These are phyloP conservation scores for Chlamydomonas incerta DNA, from an alignment of 139 green algal species.

Conservation along the genomic window DNA sequence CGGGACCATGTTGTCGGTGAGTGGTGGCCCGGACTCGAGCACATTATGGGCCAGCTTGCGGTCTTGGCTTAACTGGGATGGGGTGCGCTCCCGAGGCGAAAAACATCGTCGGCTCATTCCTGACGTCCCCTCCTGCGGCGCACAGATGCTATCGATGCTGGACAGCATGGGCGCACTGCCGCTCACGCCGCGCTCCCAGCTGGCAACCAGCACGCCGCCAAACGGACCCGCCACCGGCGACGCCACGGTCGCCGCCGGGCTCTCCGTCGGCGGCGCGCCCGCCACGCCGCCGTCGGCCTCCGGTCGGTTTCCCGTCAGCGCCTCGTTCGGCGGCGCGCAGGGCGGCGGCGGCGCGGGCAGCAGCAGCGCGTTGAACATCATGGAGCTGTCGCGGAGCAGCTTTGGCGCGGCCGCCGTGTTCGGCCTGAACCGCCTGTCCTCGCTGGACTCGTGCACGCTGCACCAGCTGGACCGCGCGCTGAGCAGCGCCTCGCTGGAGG, in stretches of 20 bases:
- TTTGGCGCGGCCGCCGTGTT: neutral
- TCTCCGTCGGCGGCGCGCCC: neutral
- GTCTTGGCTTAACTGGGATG: too few species aligned
- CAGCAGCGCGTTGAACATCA: neutral
- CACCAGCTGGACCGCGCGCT: constrained; percentile 12
- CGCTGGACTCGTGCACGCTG: neutral
- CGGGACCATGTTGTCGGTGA: neutral
- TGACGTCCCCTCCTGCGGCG: too few species aligned
- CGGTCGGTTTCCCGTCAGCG: neutral
- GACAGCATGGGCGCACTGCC: neutral
- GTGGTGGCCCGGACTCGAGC: too few species aligned
- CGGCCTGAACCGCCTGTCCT: neutral
- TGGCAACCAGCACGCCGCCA: too few species aligned
- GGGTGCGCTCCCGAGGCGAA: too few species aligned
- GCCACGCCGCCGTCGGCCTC: neutral
- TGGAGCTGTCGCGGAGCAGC: neutral
- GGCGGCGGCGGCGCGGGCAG: neutral
- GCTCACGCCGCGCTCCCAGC: too few species aligned
- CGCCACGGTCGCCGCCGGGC: too few species aligned
- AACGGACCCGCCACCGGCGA: neutral
- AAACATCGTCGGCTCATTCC: too few species aligned
- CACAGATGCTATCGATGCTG: neutral
- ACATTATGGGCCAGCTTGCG: too few species aligned
- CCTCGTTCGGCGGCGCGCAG: neutral
- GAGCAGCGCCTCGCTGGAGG: neutral